A percentile compares a stretch with the other conserved stretches of the same genome.
These are phyloP conservation scores for Clathrus columnatus DNA, from an alignment of 768 basidiomycete species.

Conservation along the genomic window DNA sequence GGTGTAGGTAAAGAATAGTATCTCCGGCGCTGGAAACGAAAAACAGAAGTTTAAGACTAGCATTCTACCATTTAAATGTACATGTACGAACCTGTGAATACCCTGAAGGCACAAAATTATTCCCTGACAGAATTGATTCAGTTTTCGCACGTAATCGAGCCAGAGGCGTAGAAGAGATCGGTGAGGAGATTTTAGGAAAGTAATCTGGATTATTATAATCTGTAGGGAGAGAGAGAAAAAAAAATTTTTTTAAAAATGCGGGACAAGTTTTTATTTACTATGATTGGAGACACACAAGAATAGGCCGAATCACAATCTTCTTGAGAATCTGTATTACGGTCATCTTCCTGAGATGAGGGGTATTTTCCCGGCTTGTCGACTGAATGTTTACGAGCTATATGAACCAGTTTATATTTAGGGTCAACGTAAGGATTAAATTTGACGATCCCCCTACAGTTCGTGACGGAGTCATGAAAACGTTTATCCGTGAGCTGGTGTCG, in stretches of 20 bases:
- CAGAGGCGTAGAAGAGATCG: neutral
- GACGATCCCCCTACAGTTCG: neutral
- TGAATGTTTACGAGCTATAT: neutral
- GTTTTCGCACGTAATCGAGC: neutral
- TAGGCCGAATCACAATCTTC: slow-evolving; percentile 1
- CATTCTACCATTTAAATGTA: neutral
- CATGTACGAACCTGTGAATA: neutral
- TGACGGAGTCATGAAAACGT: neutral
- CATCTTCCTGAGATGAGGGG: slow-evolving; percentile 1
- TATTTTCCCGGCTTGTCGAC: neutral
- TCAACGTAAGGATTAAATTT: no score
- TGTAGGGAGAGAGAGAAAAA: neutral
- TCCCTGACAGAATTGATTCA: neutral
- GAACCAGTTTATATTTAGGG: neutral
- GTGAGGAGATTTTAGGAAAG: neutral
- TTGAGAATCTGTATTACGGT: neutral
- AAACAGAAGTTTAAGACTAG: neutral
- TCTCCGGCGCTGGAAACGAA: neutral
- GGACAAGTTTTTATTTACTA: neutral
- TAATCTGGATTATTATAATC: slow-evolving; percentile 2
- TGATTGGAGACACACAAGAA: neutral
- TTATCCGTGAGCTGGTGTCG: neutral
- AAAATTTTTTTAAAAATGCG: no score
- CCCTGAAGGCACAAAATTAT: neutral
- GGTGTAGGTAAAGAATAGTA: slow-evolving; percentile 1